Evolutionary conservation across 2,329 filamentous ascomycete genomes (phyloP).

Genomic region (Epichloe festucae): DNA sequence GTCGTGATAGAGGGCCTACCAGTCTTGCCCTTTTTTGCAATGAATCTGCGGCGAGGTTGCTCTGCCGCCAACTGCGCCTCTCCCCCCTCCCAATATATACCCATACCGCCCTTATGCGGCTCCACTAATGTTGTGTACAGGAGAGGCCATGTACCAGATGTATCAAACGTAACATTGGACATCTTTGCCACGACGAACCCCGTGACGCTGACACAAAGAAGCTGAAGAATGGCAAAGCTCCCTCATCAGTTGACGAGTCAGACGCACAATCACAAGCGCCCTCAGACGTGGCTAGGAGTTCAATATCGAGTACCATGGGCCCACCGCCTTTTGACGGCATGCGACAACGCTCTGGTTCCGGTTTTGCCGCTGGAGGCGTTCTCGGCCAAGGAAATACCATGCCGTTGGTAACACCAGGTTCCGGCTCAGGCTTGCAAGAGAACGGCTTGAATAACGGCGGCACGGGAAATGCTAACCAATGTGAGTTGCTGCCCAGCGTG

Average conservation of each 20-base stretch:
- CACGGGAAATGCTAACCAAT: conserved; percentile 54
- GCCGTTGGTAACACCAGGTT: conserved; percentile 59
- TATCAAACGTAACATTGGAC: conserved; percentile 96
- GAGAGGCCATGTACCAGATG: conserved; percentile 94
- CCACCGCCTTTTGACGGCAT: conserved; percentile 29
- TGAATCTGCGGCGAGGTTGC: neutral
- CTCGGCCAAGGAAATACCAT: conserved; percentile 41
- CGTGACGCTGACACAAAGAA: conserved; percentile 75
- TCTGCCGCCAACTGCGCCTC: neutral
- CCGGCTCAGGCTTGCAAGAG: conserved; percentile 53
- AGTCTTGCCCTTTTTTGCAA: neutral
- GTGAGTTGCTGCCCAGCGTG: conserved; percentile 32
- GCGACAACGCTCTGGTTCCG: conserved; percentile 24
- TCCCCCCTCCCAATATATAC: neutral
- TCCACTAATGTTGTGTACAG: conserved; percentile 33
- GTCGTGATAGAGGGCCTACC: neutral
- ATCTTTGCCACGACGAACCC: conserved; percentile 95
- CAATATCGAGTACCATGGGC: conserved; percentile 45
- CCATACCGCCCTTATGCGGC: conserved; percentile 5
- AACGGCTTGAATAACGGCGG: conserved; percentile 36
- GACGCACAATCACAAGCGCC: conserved; percentile 31
- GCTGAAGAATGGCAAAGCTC: conserved; percentile 42
- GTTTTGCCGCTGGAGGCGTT: conserved; percentile 28
- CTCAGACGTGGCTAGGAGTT: conserved; percentile 37
- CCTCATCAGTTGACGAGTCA: conserved; percentile 45